A percentile compares a stretch with the other conserved stretches of the same genome.
These are phyloP conservation scores for Pseudogymnoascus sp. DNA, from an alignment of 2,329 filamentous ascomycete genomes.

Conservation along the genomic window DNA sequence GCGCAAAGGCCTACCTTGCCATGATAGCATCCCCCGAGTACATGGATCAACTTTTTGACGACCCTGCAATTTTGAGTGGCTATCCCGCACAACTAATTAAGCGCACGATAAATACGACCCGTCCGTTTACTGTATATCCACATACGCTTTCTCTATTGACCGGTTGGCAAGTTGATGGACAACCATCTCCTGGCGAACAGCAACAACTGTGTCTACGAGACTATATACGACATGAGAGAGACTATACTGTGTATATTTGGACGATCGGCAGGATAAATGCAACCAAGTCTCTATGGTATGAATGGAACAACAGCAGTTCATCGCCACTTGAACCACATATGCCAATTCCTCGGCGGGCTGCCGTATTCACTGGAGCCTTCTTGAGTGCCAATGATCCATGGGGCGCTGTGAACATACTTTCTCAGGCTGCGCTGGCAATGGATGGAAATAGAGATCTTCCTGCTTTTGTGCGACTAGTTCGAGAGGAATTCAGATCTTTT, in stretches of 20 bases:
- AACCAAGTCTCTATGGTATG: not conserved
- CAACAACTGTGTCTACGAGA: not conserved
- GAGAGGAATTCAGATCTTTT: not conserved
- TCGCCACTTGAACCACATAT: not conserved
- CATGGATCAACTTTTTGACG: not conserved
- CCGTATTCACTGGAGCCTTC: not conserved
- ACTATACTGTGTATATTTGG: not conserved
- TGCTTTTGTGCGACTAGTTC: not conserved
- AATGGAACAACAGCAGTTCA: not conserved
- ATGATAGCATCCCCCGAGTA: not conserved
- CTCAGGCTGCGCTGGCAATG: not conserved
- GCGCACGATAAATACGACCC: constrained; percentile 24
- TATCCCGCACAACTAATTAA: constrained; percentile 27
- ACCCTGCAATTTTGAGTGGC: constrained; percentile 31
- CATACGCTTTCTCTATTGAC: constrained; percentile 22
- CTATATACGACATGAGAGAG: not conserved
- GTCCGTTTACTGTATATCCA: constrained; percentile 17
- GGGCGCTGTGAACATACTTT: not conserved
- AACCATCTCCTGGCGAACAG: not conserved
- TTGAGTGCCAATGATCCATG: not conserved
- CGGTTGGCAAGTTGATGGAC: constrained; percentile 15
- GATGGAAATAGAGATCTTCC: not conserved
- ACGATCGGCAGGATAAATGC: not conserved
- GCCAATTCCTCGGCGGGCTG: not conserved
- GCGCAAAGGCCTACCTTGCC: not conserved